Conservation (phyloP, 495 filamentous ascomycete species). For the Penicillium canariense region DNA sequence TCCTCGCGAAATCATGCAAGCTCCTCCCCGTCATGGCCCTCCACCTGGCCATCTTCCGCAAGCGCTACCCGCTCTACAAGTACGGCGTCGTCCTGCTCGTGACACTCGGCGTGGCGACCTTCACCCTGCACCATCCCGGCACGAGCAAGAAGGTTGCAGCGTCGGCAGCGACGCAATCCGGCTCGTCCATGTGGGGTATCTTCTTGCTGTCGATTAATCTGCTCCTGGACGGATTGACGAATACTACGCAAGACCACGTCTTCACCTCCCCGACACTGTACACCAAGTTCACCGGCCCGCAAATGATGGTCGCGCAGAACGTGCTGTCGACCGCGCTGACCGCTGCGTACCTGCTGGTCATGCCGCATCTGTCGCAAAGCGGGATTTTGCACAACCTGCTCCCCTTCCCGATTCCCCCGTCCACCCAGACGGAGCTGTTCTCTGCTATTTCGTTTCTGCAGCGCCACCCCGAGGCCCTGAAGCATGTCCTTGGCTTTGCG, state of each 20-base stretch:
- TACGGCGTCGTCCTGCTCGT: conserved; percentile 90
- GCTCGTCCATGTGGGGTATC: conserved; percentile 72
- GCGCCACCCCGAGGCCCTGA: conserved; percentile 72
- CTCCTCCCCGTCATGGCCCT: conserved; percentile 96
- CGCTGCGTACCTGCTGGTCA: conserved; percentile 67
- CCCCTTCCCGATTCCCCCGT: conserved; percentile 53
- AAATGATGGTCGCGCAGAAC: conserved; percentile 99
- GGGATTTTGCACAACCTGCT: conserved; percentile 65
- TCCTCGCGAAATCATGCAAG: conserved; percentile 97
- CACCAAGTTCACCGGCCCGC: conserved; percentile 78
- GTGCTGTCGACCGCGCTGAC: conserved; percentile 76
- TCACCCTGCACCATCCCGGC: conserved; percentile 80
- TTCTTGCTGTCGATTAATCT: conserved; percentile 87
- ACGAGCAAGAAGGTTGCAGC: conserved; percentile 66
- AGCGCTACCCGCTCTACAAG: conserved; percentile 91
- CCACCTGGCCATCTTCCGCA: conserved; percentile 88
- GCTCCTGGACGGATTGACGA: conserved; percentile 92
- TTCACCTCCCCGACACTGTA: conserved; percentile 62
- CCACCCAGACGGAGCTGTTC: conserved; percentile 63
- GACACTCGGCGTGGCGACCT: conserved; percentile 88
- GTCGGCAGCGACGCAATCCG: conserved; percentile 42
- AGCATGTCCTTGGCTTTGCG: conserved; percentile 85
- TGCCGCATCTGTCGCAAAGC: conserved; percentile 71
- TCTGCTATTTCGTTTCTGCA: conserved; percentile 78
- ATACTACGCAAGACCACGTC: conserved; percentile 94